Base-by-base conservation (phyloP, 2,329 filamentous ascomycete species). In the Zelopaecilomyces penicillatus region DNA sequence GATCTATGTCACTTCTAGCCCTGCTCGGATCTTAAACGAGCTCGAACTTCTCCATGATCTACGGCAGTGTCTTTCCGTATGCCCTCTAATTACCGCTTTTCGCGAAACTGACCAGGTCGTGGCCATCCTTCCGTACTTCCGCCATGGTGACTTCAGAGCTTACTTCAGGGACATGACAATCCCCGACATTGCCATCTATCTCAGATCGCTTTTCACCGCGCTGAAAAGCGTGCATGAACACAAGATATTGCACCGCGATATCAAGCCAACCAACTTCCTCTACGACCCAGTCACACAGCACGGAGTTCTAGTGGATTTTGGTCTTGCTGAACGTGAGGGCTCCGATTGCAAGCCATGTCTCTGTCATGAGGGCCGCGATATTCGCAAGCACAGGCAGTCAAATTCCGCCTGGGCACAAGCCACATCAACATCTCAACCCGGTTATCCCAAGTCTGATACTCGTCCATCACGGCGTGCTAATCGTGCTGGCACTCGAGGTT, bases 1-100 rank as follows among this genome's bases (percentile, higher is more conserved):
- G 70, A 98, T 98, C 55, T 98, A 98, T 64, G 93, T 97, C 52
- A 98, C 94, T 1, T 96, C 90, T 50, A 96, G 89, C 54, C 93
- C 93, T 0, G 76, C 83, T 29, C 86, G 93, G 38, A 97, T 98
- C 55, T 80, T 95, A 60, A 98, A 98, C 67, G 93, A 98, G 66
- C 81, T 98, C 12, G 91, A 97, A 57, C 76, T 98, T 26, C 78
- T 98, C 26, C 82, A 95, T 61, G 89, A 95, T 60, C 77, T 98
- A 6, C 80, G 85, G 41, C 79, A 85, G 45, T 95, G 85, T 48
- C 76, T 80, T 34, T 88, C 87, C 2, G 90, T 98, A 28, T 97
- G 93, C 55, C 91, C 93, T 31, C 76, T 98, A 19, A 95, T 98
- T 63, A 98, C 93, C 5, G 91, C 93, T n/a, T 97, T 97, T 61